Base-by-base conservation (phyloP, 352 stramenopile genomes). In the Pythium utonaiense region DNA sequence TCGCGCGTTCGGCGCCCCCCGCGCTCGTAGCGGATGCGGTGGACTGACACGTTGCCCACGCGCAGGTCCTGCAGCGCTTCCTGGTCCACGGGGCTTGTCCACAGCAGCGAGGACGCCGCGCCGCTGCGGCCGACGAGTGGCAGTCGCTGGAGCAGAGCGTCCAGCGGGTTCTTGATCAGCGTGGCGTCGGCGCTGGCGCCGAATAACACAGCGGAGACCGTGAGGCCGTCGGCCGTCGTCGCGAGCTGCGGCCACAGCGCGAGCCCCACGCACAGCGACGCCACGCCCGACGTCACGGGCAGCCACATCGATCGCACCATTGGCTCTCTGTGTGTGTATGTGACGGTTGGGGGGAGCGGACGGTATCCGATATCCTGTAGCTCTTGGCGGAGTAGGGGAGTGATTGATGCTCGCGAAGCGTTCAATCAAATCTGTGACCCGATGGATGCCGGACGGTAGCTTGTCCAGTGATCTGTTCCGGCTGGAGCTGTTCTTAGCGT, bases 11-110 rank as follows among this genome's bases (percentile, higher is more conserved):
- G 44, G 47, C 45, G 44, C 36, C 30, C 24, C 5, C 41, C 53
- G 22, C 70, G 62, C 31, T 80, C 61, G 58, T 88, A 88, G 13
- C 75, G 75, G 13, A 88, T 67, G 51, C 77, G 77, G 36, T 88
- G 77, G 21, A 85, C 75, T 6, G 78, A 88, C 41, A 90, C 49
- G 59, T 88, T 88, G 55, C 48, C 62, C 27, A 90, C 49, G 40
- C 50, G 55, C n/a, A 90, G 59, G 48, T 88, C 78, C 22, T 62
- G 53, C 28, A 55, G 21, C 22, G 42, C 30, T n/a, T n/a, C n/a
- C 16, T 57, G 49, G 13, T 59, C 48, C 13, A 34, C 40, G 13
- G 54, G 21, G 19, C 21, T 27, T 25, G 40, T 61, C 61, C 50
- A 68, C 34, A 24, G 28, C 6, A n/a, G n/a, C n/a, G n/a, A n/a